A percentile compares a stretch with the other conserved stretches of the same genome.
Conservation (phyloP, 805 yeast genomes). For the Ogataea philodendri region DNA sequence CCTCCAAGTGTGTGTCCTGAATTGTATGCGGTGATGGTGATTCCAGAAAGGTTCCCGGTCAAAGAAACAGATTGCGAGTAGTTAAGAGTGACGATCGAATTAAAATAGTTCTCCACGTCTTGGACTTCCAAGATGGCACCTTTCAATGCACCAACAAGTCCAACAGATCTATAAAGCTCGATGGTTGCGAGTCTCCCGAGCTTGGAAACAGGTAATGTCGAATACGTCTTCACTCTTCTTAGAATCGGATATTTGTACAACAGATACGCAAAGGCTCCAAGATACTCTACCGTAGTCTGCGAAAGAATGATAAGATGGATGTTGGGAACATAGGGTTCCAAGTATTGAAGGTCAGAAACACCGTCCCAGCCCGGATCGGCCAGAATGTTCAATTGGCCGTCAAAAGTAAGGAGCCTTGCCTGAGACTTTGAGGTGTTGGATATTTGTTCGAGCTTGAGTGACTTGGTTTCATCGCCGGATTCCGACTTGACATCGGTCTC, state of each 20-base stretch:
- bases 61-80: conserved; percentile 73
- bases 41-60: conserved; percentile 56
- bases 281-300: conserved; percentile 75
- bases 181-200: conserved; percentile 81
- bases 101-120: conserved; percentile 81
- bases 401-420: conserved; percentile 51
- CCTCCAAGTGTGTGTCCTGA: conserved; percentile 96
- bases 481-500: conserved; percentile 14
- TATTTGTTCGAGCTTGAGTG: neutral
- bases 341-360: conserved; percentile 37
- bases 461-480: conserved; percentile 3
- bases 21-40: conserved; percentile 74
- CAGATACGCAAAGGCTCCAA: conserved; percentile 76
- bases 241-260: conserved; percentile 58
- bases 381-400: conserved; percentile 49
- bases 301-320: conserved; percentile 77
- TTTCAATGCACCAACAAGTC: conserved; percentile 70
- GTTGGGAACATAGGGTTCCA: conserved; percentile 43
- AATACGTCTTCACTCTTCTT: conserved; percentile 68
- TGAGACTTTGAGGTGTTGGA: conserved; percentile 19
- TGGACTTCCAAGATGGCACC: conserved; percentile 57
- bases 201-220: conserved; percentile 87
- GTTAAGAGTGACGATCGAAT: conserved; percentile 64
- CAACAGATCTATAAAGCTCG: conserved; percentile 73
- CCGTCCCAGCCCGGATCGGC: conserved; percentile 83